Base-by-base conservation (phyloP, 805 yeast species). In the Deakozyma indianensis region DNA sequence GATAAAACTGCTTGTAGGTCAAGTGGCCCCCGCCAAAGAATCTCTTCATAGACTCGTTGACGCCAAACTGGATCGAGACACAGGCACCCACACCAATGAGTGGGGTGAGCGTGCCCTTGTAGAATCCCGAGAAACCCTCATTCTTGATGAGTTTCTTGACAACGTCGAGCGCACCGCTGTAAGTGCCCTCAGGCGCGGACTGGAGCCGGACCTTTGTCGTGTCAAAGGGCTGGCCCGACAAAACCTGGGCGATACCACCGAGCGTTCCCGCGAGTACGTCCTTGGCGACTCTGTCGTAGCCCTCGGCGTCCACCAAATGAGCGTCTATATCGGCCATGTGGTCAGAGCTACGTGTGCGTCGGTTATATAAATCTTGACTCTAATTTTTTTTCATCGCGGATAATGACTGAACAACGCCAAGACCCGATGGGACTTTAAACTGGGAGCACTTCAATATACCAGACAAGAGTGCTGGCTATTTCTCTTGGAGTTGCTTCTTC, bases 171-270 rank as follows among this genome's bases (percentile, higher is more conserved):
- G 95, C 80, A 1, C 87, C 85, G 20, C 63, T 64, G 55, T 82
- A 83, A 16, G 75, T 71, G 3, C 94, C 92, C 27, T 78, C 78
- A 2, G 87, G 78, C 1, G 88, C 86, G 1, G 94, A 80, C 59
- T 92, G 97, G 42, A 92, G 69, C 44, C 98, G 71, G 20, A 92
- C 97, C 64, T 90, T 90, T 41, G 92, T 84, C 7, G 95, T 84
- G 61, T 88, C 97, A 57, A 90, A 90, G 4, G 97, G 96, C 64
- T 92, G 97, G 22, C 98, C 98, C 14, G 82, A 83, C 27, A 92
- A 67, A 4, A 92, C 97, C 65, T 92, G 98, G 4, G 96, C 90
- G 23, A 92, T 77, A 45, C 98, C 98, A 47, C 97, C 97, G 53
- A 81, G 72, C 16, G 96, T 90, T 20, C 98, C 98, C 3, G 94